Conservation (phyloP, 306 rosid genomes). For the Aeschynomene evenia region DNA sequence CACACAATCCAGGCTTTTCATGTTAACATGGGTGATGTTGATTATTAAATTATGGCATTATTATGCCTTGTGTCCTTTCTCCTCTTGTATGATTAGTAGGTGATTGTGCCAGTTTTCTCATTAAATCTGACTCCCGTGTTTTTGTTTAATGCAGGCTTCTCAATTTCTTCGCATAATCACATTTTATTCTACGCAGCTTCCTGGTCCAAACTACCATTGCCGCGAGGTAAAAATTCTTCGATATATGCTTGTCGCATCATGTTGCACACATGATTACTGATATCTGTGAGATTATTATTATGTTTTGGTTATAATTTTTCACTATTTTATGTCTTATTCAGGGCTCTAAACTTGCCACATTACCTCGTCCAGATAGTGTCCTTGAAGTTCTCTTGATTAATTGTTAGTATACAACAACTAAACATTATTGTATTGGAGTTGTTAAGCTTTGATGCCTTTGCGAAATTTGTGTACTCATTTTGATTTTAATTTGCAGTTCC, state of each 20-base stretch:
- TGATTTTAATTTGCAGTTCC: constrained; percentile 71
- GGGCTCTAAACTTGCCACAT: constrained; percentile 91
- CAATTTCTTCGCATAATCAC: constrained; percentile 77
- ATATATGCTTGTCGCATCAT: neutral
- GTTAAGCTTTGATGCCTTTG: constrained; percentile 21
- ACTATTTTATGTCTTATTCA: constrained; percentile 29
- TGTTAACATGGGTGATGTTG: neutral
- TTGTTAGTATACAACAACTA: constrained; percentile 60
- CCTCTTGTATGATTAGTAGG: constrained; percentile 8
- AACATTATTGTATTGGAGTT: constrained; percentile 7
- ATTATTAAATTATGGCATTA: neutral
- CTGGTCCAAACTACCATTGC: constrained; percentile 91
- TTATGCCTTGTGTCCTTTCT: neutral
- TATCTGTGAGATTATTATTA: neutral
- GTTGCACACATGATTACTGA: neutral
- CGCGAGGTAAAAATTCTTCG: constrained; percentile 51
- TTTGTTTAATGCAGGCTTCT: constrained; percentile 54
- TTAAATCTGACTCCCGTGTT: neutral
- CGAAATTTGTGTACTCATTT: constrained; percentile 21
- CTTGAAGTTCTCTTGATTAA: constrained; percentile 73
- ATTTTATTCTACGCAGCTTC: constrained; percentile 87
- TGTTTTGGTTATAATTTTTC: neutral
- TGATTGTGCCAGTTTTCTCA: constrained; percentile 12
- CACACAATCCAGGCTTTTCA: neutral
- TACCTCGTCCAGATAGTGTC: constrained; percentile 84